Evolutionary conservation across 345 rosid genomes (phyloP), one percentile per base, ranked within the genome.

Genomic region (Syzygium jambos): DNA sequence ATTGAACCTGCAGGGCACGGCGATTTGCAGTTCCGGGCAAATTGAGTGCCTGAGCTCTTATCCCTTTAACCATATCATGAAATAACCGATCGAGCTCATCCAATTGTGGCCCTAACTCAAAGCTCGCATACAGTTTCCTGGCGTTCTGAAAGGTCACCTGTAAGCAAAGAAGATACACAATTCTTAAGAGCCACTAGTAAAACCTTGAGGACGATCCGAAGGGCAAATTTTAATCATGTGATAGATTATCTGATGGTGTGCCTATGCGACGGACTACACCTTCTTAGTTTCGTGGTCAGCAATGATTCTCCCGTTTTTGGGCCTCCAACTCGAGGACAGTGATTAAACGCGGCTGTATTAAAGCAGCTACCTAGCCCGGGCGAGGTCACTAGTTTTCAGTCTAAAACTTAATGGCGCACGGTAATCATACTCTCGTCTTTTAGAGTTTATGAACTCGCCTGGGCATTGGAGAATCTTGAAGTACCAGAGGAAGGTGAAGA

Each of bases 381-480:
- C 46, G 46, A 63, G 7, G 77, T 63, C 38, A 63, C 38, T 1
- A 63, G 77, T 29, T 63, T 63, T 63, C 38, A 29, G 38, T 38
- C 73, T 34, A 84, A 52, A 84, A 53, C 53, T 41, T 17, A n/a
- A 1, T 27, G 51, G 41, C 29, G 3, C 3, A 65, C 8, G 51
- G 29, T n/a, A 30, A 73, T 21, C 89, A 88, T 88, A 92, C 94
- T 91, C 89, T 68, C 46, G 61, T 56, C 93, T 73, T 61, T 90
- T 90, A 12, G 90, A 83, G 30, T 93, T 87, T 86, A 93, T 93
- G 89, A 89, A 93, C 16, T 91, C 90, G 29, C 92, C 90, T 1
- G 92, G 90, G 34, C 91, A 88, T 5, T 87, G 88, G 46, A 84
- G 68, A 84, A 87, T 21, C 86, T 92, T 87, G 89, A 89, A 92